phyloP scores from a whole-genome alignment of 768 basidiomycete species.

The Serendipita sp. region DNA sequence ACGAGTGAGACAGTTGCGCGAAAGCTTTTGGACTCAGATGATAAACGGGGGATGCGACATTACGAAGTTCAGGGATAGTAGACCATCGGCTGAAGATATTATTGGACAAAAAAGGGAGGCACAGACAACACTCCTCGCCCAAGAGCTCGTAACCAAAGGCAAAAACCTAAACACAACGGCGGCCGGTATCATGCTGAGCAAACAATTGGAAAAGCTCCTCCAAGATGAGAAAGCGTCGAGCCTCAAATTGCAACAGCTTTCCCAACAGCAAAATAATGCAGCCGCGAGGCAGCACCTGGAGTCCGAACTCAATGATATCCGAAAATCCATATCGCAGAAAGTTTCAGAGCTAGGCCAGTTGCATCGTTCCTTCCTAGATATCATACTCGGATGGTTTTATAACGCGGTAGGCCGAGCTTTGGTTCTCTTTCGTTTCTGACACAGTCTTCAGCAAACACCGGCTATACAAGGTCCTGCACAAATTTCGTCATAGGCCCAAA shows the following conservation, averaged over 20 bases:
- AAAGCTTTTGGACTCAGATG: slow-evolving; percentile 36
- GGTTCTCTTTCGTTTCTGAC: too few species aligned
- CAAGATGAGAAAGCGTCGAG: background rate
- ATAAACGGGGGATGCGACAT: slow-evolving; percentile 30
- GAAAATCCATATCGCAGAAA: too few species aligned
- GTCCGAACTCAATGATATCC: background rate
- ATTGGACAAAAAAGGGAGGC: slow-evolving; percentile 5
- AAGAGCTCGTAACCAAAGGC: background rate
- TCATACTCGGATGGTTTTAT: too few species aligned
- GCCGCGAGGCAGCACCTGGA: background rate
- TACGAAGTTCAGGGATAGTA: slow-evolving; percentile 14
- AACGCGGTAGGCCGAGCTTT: too few species aligned
- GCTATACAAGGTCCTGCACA: too few species aligned
- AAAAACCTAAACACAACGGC: background rate
- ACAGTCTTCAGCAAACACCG: too few species aligned
- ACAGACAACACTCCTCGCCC: background rate
- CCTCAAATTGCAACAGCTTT: background rate
- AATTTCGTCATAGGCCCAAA: too few species aligned
- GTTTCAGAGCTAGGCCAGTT: too few species aligned
- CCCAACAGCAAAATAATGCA: background rate
- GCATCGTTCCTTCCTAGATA: too few species aligned
- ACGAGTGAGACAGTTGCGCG: slow-evolving; percentile 30
- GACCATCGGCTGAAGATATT: slow-evolving; percentile 18
- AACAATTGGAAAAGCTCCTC: background rate
- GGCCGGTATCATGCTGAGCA: background rate